Evolutionary conservation across 2,329 filamentous ascomycete genomes (phyloP), one percentile per base, ranked within the genome.

Genomic region (Myrmaecium sp.): DNA sequence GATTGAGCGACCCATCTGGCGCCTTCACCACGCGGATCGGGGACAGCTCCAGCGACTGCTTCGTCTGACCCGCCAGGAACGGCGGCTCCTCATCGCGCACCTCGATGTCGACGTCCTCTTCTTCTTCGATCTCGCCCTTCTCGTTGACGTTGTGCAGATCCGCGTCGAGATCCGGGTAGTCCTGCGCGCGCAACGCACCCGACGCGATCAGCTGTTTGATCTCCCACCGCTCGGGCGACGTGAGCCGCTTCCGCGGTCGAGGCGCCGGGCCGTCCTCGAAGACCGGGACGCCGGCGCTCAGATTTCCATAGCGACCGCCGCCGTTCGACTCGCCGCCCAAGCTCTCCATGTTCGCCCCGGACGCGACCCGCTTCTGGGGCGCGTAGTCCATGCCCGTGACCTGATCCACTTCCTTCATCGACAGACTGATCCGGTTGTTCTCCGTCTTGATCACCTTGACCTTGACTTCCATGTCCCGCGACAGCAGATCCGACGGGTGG

Each of bases 401-500:
- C 49, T 98, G 89, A 40, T 98, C 86, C 10, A 94, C 84, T 34
- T 94, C 86, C 45, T 93, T 93, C 84, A 98, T 94, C 0, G 84
- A 93, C 5, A 98, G 57, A 0, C 83, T 84, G 41, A 95, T 74
- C 15, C 80, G 68, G 28, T 62, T 70, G 4, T 77, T 75, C 43
- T 95, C 79, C 28, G 93, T 74, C 44, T 79, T 93, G 42, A 77
- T 62, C 14, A 98, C 76, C 50, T 98, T 98, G 40, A 95, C 81
- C 49, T 89, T 92, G 28, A 98, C 82, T 2, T 69, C 58, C 46
- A 95, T 84, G 5, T 78, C 80, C 33, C 69, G 66, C 3, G 75
- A 67, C 4, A 98, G 64, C 1, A 98, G 57, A 45, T 98, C 89
- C 0, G 81, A 83, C 0, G 89, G 89, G 46, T 95, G 81, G 36